phyloP scores from a whole-genome alignment of 164 flowering plant species.

The Nelumbo lutea region DNA sequence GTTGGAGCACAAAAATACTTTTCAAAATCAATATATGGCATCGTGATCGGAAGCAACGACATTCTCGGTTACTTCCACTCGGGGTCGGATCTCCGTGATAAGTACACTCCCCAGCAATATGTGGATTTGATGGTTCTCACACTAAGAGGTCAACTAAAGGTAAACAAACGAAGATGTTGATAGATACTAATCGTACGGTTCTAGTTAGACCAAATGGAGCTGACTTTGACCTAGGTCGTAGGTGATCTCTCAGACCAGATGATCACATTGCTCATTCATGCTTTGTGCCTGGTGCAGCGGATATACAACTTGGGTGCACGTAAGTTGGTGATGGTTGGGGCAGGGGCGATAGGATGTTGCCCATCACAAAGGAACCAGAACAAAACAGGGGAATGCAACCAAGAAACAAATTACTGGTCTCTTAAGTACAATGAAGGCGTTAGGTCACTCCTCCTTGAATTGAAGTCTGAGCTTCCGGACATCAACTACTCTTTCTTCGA shows the following conservation, averaged over 20 bases:
- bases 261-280: neutral
- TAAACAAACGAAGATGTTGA: constrained; percentile 4
- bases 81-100: constrained; percentile 17
- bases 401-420: constrained; percentile 42
- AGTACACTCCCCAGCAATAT: constrained; percentile 45
- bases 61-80: constrained; percentile 39
- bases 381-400: constrained; percentile 43
- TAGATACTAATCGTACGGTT: too few species aligned
- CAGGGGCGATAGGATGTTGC: constrained; percentile 57
- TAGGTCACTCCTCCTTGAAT: constrained; percentile 24
- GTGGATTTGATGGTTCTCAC: constrained; percentile 32
- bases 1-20: constrained; percentile 30
- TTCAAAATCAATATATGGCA: constrained; percentile 46
- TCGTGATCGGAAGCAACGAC: constrained; percentile 84
- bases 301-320: constrained; percentile 52
- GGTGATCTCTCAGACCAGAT: neutral
- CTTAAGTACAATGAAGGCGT: constrained; percentile 39
- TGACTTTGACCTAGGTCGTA: neutral
- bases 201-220: neutral
- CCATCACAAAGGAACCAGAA: constrained; percentile 48
- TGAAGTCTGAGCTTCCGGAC: constrained; percentile 43
- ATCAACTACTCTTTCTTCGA: constrained; percentile 53
- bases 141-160: constrained; percentile 40
- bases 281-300: constrained; percentile 27
- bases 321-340: constrained; percentile 44